phyloP scores from a whole-genome alignment of 768 basidiomycete species.

The Rhodosporidiobolus odoratus region DNA sequence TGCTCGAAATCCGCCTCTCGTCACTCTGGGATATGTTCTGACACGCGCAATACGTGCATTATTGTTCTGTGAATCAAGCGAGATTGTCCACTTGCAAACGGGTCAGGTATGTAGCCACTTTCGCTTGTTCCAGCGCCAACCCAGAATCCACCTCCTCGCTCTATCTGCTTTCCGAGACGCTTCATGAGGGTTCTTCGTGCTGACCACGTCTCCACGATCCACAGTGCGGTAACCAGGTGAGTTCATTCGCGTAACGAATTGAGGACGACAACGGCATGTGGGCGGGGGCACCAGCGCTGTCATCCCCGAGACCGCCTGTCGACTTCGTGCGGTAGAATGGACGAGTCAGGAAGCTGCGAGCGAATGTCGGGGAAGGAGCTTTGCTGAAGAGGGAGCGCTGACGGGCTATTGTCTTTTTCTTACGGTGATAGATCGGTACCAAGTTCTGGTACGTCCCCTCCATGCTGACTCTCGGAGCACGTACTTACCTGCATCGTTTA shows the following conservation, averaged over 20 bases:
- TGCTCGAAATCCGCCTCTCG: not conserved
- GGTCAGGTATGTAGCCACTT: constrained; percentile 66
- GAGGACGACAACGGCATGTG: not conserved
- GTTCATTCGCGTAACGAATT: constrained; percentile 41
- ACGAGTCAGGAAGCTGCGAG: too few relatives aligned
- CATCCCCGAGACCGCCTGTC: too few relatives aligned
- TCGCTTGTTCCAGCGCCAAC: too few relatives aligned
- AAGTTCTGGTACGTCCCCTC: constrained; percentile 49
- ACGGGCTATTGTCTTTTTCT: not conserved
- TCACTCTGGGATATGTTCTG: not conserved
- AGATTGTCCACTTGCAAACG: constrained; percentile 99
- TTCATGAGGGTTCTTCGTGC: not conserved
- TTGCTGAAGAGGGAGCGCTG: too few relatives aligned
- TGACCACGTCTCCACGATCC: constrained; percentile 1
- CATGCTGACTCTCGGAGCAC: not conserved
- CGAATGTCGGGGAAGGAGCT: not conserved
- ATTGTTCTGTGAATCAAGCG: too few relatives aligned
- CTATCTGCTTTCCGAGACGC: too few relatives aligned
- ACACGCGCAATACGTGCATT: not conserved
- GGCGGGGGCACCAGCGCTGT: not conserved
- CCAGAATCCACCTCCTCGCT: not conserved
- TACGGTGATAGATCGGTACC: constrained; percentile 40
- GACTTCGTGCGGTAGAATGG: too few relatives aligned
- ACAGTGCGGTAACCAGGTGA: constrained; percentile 98
- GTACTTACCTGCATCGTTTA: constrained; percentile 32